phyloP scores from a whole-genome alignment of 148 eudicot genomes.

The Pharnaceum exiguum region DNA sequence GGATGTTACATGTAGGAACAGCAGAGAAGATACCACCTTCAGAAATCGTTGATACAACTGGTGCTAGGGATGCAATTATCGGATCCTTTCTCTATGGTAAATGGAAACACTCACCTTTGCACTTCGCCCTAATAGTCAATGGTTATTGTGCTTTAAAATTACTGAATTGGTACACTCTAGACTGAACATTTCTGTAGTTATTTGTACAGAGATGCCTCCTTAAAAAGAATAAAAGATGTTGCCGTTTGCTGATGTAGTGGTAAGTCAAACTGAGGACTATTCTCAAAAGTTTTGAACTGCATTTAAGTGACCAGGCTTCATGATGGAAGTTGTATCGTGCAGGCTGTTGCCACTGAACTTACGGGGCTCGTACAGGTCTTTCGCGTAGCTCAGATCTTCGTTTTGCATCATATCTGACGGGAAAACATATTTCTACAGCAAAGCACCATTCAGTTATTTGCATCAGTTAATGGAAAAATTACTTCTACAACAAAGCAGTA shows the following conservation, averaged over 20 bases:
- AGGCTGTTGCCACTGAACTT: conserved; percentile 57
- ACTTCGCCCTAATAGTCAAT: neutral
- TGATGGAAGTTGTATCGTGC: conserved; percentile 15
- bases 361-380: conserved; percentile 86
- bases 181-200: conserved; percentile 34
- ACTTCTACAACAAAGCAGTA: too few species aligned
- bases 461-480: too few species aligned
- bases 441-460: too few species aligned
- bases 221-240: conserved; percentile 80
- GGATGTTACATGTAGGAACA: conserved; percentile 66
- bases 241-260: conserved; percentile 92
- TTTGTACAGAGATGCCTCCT: conserved; percentile 67
- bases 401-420: conserved; percentile 45
- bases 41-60: conserved; percentile 86
- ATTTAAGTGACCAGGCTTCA: neutral
- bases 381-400: conserved; percentile 51
- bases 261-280: conserved; percentile 19
- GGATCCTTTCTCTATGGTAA: conserved; percentile 87
- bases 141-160: neutral
- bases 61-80: conserved; percentile 82
- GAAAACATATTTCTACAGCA: too few species aligned
- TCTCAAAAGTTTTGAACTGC: neutral
- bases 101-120: conserved; percentile 3
- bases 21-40: conserved; percentile 69
- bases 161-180: too few species aligned